Evolutionary conservation across 768 basidiomycete species (phyloP), one percentile per base, ranked within the genome.

Genomic region (Phylloporus sp.): DNA sequence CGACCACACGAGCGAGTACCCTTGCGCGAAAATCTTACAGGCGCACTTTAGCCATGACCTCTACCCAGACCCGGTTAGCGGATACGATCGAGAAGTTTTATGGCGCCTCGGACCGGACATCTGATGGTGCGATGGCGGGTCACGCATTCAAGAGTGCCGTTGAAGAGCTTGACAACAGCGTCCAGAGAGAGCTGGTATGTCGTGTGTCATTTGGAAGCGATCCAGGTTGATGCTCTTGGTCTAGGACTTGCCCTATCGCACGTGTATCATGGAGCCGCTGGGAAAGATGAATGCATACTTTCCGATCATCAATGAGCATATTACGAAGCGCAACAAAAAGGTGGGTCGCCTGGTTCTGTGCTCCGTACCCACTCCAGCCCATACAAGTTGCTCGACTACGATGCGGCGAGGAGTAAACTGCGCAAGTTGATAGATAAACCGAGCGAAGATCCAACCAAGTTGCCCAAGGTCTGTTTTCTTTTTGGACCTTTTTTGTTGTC

Each of bases 211-310:
- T 34, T 12, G 18, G 42, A 29, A 27, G 39, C 36, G 49, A 53
- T 55, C 42, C 44, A 18, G 36, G 39, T 36, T 34, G 43, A 46
- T 43, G 16, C n/a, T 12, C 12, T n/a, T 22, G 15, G 7, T 18
- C n/a, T 58, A 97, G 94, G 97, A 99, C 55, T 84, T 82, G 2
- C 95, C 97, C 5, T 99, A 89, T 72, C 84, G 97, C 27, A 92
- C 93, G 24, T 92, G 95, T 22, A 86, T 98, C 45, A 85, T 95
- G 49, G 97, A 98, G 64, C 97, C 97, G 3, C 75, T 97, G 4
- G 94, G 95, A 3, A 97, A 95, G 75, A 91, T 99, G 85, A 92
- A 91, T 65, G 87, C 90, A 0, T 97, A 97, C 70, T 95, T 92
- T 72, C 91, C 93, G 4, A 73, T 91, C 28, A 84, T 97, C 68